phyloP scores from a whole-genome alignment of 139 green algal species.

The Tetraselmis striata region DNA sequence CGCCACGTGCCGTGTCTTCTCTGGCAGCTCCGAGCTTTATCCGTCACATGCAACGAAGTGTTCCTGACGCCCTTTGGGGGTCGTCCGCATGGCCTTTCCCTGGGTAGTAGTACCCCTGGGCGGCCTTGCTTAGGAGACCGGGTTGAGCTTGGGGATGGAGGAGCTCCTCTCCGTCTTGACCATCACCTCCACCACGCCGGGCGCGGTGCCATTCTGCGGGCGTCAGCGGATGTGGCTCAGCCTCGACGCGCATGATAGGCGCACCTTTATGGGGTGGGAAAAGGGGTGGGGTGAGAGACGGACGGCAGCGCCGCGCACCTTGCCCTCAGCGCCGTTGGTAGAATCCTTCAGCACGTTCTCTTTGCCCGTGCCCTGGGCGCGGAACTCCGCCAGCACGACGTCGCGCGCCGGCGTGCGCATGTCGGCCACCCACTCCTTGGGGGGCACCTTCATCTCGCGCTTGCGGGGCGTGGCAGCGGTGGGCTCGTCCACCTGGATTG shows the following conservation, averaged over 20 bases:
- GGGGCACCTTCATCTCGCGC: conserved; percentile 14
- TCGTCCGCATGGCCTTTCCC: no score
- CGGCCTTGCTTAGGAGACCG: not conserved
- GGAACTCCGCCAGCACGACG: conserved; percentile 20
- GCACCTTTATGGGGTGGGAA: not conserved
- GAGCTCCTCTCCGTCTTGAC: not conserved
- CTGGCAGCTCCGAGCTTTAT: not conserved
- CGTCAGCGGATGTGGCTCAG: not conserved
- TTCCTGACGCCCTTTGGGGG: no score
- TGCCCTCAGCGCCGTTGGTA: not conserved
- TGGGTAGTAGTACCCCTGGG: no score
- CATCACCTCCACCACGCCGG: not conserved
- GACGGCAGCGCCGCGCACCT: not conserved
- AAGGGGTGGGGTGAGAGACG: not conserved
- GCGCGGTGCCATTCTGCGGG: no score
- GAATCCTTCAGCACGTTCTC: no score
- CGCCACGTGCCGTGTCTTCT: not conserved
- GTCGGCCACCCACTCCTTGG: not conserved
- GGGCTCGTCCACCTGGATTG: conserved; percentile 4
- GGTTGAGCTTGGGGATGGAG: not conserved
- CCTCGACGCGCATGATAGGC: no score
- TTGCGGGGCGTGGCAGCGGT: not conserved
- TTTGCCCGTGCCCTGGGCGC: not conserved
- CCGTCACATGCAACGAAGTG: not conserved
- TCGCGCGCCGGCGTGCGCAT: conserved; percentile 24